Percentiles rank a stretch among this genome's conserved stretches.
Evolutionary conservation across 1,139 yeast genomes (phyloP).

Genomic region (Suhomyces maxii): DNA sequence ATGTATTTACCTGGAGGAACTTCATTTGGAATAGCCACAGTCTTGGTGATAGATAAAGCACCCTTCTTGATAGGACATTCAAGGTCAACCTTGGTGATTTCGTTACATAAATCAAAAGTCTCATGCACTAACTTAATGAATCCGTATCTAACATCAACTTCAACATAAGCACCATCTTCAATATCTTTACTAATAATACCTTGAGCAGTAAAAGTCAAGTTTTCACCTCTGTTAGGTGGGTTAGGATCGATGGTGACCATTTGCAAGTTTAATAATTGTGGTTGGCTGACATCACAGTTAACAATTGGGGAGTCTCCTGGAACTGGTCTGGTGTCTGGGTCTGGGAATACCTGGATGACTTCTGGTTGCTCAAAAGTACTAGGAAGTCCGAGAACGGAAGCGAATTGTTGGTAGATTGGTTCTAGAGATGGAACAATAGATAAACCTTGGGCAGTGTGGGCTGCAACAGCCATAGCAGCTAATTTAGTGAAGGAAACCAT

Average conservation of each 20-base stretch:
- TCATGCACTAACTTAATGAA: constrained; percentile 83
- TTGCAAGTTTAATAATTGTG: constrained; percentile 64
- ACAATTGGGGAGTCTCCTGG: constrained; percentile 89
- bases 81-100: constrained; percentile 76
- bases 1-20: constrained; percentile 94
- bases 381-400: constrained; percentile 18
- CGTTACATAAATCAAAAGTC: constrained; percentile 88
- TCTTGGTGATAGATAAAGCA: constrained; percentile 59
- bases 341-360: constrained; percentile 18
- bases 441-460: constrained; percentile 21
- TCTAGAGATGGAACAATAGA: constrained; percentile 24
- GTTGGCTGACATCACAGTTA: constrained; percentile 65
- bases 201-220: constrained; percentile 72
- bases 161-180: constrained; percentile 86
- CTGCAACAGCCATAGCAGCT: constrained; percentile 15
- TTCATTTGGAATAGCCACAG: constrained; percentile 83
- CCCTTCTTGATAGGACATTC: constrained; percentile 81
- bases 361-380: constrained; percentile 8
- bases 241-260: constrained; percentile 69
- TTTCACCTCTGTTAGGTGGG: constrained; percentile 82
- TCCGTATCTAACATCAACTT: constrained; percentile 89
- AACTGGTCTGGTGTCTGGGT: constrained; percentile 58
- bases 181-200: constrained; percentile 61
- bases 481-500: constrained; percentile 33
- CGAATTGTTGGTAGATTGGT: constrained; percentile 20